Percentiles rank a stretch among this genome's conserved stretches.
Conservation (phyloP, 2,329 filamentous ascomycete species). For the Aspergillus sergii region DNA sequence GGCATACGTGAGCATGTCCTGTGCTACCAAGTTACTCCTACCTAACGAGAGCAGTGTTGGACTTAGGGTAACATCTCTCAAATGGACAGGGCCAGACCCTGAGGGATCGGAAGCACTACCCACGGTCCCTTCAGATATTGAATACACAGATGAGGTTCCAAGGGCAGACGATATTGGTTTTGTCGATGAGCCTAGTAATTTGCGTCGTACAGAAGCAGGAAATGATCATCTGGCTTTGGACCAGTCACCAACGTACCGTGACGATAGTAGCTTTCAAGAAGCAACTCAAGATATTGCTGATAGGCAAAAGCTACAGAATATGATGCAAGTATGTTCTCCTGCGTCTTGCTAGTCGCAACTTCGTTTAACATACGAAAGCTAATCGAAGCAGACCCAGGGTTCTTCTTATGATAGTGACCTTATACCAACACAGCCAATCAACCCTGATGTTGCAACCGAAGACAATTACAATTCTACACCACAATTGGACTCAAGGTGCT, state of each 20-base stretch:
- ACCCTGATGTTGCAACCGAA: constrained; percentile 6
- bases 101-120: constrained; percentile 26
- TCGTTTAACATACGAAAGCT: not conserved
- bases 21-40: not conserved
- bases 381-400: constrained; percentile 22
- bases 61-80: constrained; percentile 37
- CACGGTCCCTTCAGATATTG: constrained; percentile 32
- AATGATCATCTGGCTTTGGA: not conserved
- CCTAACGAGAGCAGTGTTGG: constrained; percentile 33
- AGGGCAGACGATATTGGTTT: constrained; percentile 33
- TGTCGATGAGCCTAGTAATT: constrained; percentile 10
- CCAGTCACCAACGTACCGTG: not conserved
- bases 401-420: constrained; percentile 27
- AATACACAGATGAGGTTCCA: constrained; percentile 29
- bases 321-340: constrained; percentile 29
- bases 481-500: constrained; percentile 7
- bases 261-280: constrained; percentile 18
- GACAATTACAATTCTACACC: constrained; percentile 8
- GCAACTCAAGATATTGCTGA: constrained; percentile 32
- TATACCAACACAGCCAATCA: constrained; percentile 32
- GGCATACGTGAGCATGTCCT: constrained; percentile 38
- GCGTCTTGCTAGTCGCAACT: not conserved
- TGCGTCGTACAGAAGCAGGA: not conserved
- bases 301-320: constrained; percentile 32
- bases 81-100: constrained; percentile 30